Conservation (phyloP, 2,329 filamentous ascomycete species). For the Fusarium musae region DNA sequence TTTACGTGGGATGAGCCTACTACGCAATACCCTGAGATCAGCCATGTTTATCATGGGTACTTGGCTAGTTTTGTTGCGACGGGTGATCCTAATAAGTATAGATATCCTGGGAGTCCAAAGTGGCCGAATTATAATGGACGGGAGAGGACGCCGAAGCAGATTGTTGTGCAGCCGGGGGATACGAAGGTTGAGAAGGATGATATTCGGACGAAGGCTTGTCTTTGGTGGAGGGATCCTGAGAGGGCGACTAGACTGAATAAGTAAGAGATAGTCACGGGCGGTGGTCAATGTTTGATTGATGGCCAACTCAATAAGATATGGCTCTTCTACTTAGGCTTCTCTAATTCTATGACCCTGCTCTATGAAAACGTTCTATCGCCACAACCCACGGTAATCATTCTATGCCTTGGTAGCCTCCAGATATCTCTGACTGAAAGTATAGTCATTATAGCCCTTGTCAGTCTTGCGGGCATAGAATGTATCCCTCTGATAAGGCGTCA, state of each 20-base stretch:
- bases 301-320: not conserved
- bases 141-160: constrained; percentile 34
- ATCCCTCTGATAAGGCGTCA: constrained; percentile 52
- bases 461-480: constrained; percentile 52
- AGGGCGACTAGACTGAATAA: constrained; percentile 51
- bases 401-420: not conserved
- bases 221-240: constrained; percentile 51
- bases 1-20: constrained; percentile 53
- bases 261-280: constrained; percentile 14
- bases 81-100: constrained; percentile 49
- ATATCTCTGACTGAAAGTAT: constrained; percentile 44
- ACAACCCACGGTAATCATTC: accelerated
- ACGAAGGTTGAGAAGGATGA: constrained; percentile 49
- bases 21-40: constrained; percentile 51
- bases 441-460: constrained; percentile 46
- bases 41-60: constrained; percentile 51
- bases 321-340: accelerated
- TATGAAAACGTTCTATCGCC: not conserved
- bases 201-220: constrained; percentile 48
- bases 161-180: constrained; percentile 47
- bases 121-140: constrained; percentile 32
- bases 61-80: constrained; percentile 51
- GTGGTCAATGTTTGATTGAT: too few relatives aligned
- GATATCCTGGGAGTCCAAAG: constrained; percentile 32
- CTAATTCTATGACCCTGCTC: not conserved